Base-by-base conservation (phyloP, 2,329 filamentous ascomycete genomes). In the Fusarium camptoceras region DNA sequence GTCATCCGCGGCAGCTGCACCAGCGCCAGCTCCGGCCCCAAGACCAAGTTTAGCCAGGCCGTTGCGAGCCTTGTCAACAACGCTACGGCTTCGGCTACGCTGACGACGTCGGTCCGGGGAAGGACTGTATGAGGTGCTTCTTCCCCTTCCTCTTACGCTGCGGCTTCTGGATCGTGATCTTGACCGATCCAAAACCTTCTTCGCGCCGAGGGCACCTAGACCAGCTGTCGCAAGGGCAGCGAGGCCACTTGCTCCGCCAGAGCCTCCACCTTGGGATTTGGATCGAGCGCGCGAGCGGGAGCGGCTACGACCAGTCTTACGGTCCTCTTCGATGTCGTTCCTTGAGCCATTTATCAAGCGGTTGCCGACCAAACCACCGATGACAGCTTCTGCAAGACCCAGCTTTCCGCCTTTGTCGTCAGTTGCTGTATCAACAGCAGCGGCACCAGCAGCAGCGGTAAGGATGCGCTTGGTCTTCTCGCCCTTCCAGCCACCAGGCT, bases 391-490 rank as follows among this genome's bases (percentile, higher is more conserved):
- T 42, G 94, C 85, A 59, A 97, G 86, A 74, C 96, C 92, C 49
- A 93, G 89, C 81, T 94, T 97, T 82, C 94, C 91, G 78, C 93
- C 90, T 73, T 91, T 89, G 20, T 86, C 84, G 74, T 94, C 87
- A 43, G 94, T 87, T 25, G 90, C 91, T 11, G 90, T 89, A 79
- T 98, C 94, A 66, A 97, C 92, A 61, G 94, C 92, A 72, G 93
- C 95, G 64, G 95, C 94, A 81, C 93, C 92, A 27, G 88, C 87
- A 27, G 95, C 95, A 49, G 94, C 94, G 24, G 95, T 98, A 50
- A 97, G 87, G 64, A 98, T 89, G 55, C 95, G 93, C 83, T 94
- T 96, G 71, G 94, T 93, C 82, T 98, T 98, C 68, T 93, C 92
- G 39, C 94, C 95, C 69, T 91, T 92, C 94, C 94, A 98, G 44